Evolutionary conservation across 179 eudicot genomes (phyloP).

Genomic region (Sideroxylon spinosum): DNA sequence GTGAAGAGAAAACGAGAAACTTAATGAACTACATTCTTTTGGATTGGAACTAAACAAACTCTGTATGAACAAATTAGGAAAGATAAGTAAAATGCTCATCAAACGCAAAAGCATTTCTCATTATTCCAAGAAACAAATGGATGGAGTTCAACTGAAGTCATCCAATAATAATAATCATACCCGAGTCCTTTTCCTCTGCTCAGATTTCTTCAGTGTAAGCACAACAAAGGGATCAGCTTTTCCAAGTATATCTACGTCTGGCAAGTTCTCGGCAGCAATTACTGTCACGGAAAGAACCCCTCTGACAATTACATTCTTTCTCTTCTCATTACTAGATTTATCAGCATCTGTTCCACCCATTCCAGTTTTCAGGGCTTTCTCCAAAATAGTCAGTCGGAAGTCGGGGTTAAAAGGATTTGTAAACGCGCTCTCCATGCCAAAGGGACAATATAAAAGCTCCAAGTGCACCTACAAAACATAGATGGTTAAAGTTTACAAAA

Average conservation of each 20-base stretch:
- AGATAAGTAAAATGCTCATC: not conserved
- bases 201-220: constrained; percentile 54
- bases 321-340: constrained; percentile 40
- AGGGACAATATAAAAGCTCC: constrained; percentile 80
- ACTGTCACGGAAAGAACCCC: constrained; percentile 86
- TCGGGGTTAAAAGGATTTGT: constrained; percentile 37
- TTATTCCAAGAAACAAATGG: not conserved
- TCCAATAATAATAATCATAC: constrained; percentile 31
- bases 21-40: too few relatives aligned
- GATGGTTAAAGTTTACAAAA: not conserved
- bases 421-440: constrained; percentile 53
- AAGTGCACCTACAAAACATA: constrained; percentile 52
- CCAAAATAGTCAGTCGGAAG: constrained; percentile 55
- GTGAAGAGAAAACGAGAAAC: not conserved
- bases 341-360: constrained; percentile 26
- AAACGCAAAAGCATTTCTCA: not conserved
- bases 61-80: too few relatives aligned
- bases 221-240: constrained; percentile 85
- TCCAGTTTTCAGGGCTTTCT: constrained; percentile 55
- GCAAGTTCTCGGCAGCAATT: constrained; percentile 66
- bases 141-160: not conserved
- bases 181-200: constrained; percentile 67
- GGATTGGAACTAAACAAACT: too few relatives aligned
- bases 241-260: constrained; percentile 64
- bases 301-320: constrained; percentile 56